Evolutionary conservation across 176 grass and related monocot genomes (phyloP).

Genomic region (Carex littledalei): DNA sequence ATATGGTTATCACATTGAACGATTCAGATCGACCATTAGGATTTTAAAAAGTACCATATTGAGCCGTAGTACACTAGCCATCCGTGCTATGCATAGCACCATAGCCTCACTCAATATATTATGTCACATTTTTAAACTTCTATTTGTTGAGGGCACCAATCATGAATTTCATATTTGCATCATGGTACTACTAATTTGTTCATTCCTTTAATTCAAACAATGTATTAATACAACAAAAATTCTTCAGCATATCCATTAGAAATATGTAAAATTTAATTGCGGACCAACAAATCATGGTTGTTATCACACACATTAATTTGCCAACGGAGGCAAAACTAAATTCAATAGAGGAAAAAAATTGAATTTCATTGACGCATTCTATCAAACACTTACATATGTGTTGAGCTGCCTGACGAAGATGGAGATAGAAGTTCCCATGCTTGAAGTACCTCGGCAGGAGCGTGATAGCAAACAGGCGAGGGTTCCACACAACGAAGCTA

Average conservation of each 20-base stretch:
- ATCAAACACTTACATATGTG: slow-evolving; percentile 64
- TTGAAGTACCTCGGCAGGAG: slow-evolving; percentile 75
- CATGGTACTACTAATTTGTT: neutral
- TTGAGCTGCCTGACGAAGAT: slow-evolving; percentile 89
- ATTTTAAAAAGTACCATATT: too few relatives aligned
- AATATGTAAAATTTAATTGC: neutral
- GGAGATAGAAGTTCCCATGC: slow-evolving; percentile 62
- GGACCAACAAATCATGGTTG: neutral
- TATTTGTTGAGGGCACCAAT: neutral
- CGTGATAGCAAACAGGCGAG: slow-evolving; percentile 48
- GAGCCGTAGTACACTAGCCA: too few relatives aligned
- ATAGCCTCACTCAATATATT: too few relatives aligned
- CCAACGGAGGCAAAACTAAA: neutral
- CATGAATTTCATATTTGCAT: neutral
- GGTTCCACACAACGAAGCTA: slow-evolving; percentile 75
- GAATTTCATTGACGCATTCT: slow-evolving; percentile 19
- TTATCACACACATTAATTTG: neutral
- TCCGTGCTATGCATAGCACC: too few relatives aligned
- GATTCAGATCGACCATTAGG: too few relatives aligned
- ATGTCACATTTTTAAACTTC: neutral
- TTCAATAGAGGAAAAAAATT: slow-evolving; percentile 24
- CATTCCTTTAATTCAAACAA: neutral
- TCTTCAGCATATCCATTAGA: neutral
- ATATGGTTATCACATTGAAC: too few relatives aligned
- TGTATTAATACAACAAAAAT: neutral